Conservation (phyloP, 108 stramenopile genomes). For the Fistulifera pelliculosa region DNA sequence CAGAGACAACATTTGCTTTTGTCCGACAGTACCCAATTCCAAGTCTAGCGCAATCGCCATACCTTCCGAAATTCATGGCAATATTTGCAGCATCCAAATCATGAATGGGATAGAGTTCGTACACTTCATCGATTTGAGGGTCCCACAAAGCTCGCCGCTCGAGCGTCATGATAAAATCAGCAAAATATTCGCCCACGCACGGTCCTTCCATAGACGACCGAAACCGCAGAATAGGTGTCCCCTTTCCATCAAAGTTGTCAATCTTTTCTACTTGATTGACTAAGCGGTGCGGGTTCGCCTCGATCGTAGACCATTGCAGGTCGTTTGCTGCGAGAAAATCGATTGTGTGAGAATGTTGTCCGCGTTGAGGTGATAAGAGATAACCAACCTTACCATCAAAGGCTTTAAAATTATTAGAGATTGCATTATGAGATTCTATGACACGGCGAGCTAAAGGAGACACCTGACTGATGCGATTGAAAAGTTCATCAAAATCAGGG, state of each 20-base stretch:
- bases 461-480: constrained; percentile 44
- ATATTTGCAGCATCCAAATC: constrained; percentile 62
- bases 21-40: constrained; percentile 58
- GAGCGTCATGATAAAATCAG: constrained; percentile 50
- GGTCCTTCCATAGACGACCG: constrained; percentile 49
- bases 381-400: background rate
- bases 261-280: constrained; percentile 51
- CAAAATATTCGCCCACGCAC: constrained; percentile 42
- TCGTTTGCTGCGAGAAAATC: background rate
- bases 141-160: constrained; percentile 57
- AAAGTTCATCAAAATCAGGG: constrained; percentile 61
- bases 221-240: constrained; percentile 47
- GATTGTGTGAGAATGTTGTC: too few relatives aligned
- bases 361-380: too few relatives aligned
- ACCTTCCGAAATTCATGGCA: constrained; percentile 57
- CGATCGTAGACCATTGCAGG: constrained; percentile 48
- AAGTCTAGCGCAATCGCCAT: constrained; percentile 45
- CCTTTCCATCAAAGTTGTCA: constrained; percentile 55
- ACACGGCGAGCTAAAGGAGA: constrained; percentile 46
- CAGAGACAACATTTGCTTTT: constrained; percentile 36
- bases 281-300: constrained; percentile 25
- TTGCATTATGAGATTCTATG: constrained; percentile 18
- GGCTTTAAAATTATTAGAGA: background rate
- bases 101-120: constrained; percentile 45
- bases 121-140: constrained; percentile 44